These are phyloP conservation scores for Lentinula aciculospora DNA, from an alignment of 768 basidiomycete genomes.

Conservation along the genomic window DNA sequence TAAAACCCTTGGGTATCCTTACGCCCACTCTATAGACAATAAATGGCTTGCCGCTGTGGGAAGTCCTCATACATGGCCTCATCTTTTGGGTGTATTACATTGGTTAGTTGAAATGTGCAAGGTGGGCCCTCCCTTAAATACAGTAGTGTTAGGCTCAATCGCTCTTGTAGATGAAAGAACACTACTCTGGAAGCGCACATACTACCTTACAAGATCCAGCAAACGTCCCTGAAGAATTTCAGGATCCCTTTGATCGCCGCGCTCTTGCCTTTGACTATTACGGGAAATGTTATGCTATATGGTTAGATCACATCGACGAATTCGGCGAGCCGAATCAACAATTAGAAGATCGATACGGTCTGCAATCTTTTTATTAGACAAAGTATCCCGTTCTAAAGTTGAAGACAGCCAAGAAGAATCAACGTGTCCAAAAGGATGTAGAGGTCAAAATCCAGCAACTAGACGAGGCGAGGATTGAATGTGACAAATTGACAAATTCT, in stretches of 20 bases:
- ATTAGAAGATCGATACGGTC: slow-evolving; percentile 77
- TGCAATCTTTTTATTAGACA: slow-evolving; percentile 12
- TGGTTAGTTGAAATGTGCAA: slow-evolving; percentile 88
- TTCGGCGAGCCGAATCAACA: slow-evolving; percentile 65
- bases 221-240: slow-evolving; percentile 69
- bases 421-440: slow-evolving; percentile 57
- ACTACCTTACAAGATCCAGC: slow-evolving; percentile 60
- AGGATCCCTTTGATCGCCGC: slow-evolving; percentile 66
- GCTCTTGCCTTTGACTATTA: slow-evolving; percentile 77
- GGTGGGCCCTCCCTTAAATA: slow-evolving; percentile 35
- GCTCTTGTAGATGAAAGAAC: slow-evolving; percentile 19
- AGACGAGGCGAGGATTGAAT: slow-evolving; percentile 42
- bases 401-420: slow-evolving; percentile 60
- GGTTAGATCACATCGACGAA: slow-evolving; percentile 62
- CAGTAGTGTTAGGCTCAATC: slow-evolving; percentile 12
- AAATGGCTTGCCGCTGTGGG: slow-evolving; percentile 88
- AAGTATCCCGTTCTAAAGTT: neutral
- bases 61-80: slow-evolving; percentile 89
- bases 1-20: slow-evolving; percentile 78
- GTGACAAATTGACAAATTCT: slow-evolving; percentile 55
- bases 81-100: slow-evolving; percentile 80
- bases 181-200: slow-evolving; percentile 58
- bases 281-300: slow-evolving; percentile 58
- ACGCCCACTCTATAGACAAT: slow-evolving; percentile 68
- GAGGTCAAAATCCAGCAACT: slow-evolving; percentile 49